Percentiles rank a stretch among this genome's conserved stretches.
These are phyloP conservation scores for Fusarium proliferatum DNA, from an alignment of 2,329 filamentous ascomycete species.

Conservation along the genomic window DNA sequence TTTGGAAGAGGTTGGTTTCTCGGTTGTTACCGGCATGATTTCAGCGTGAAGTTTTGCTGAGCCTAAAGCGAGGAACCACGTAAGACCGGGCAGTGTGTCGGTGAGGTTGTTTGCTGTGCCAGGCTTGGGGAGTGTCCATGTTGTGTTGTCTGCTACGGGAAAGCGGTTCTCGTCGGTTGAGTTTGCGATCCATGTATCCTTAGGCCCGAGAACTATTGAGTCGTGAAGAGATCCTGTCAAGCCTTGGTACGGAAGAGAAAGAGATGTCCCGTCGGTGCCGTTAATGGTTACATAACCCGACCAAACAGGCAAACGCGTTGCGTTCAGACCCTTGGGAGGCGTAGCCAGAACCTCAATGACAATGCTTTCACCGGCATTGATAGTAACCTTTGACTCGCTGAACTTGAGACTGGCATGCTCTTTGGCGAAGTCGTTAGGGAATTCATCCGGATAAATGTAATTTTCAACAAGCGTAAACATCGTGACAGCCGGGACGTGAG, in stretches of 20 bases:
- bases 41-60: conserved; percentile 57
- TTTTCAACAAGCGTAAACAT: conserved; percentile 60
- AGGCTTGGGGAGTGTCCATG: conserved; percentile 56
- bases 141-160: conserved; percentile 49
- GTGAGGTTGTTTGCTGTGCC: conserved; percentile 48
- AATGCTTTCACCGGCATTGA: conserved; percentile 56
- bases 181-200: conserved; percentile 46
- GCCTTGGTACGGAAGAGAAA: conserved; percentile 57
- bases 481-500: conserved; percentile 62
- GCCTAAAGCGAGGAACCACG: conserved; percentile 58
- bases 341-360: conserved; percentile 59
- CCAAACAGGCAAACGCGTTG: conserved; percentile 54
- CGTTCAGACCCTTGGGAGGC: conserved; percentile 52
- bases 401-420: conserved; percentile 58
- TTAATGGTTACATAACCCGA: conserved; percentile 57
- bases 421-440: conserved; percentile 59
- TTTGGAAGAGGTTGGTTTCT: conserved; percentile 39
- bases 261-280: conserved; percentile 51
- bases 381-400: conserved; percentile 55
- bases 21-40: conserved; percentile 52
- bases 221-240: conserved; percentile 51
- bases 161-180: conserved; percentile 48
- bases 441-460: conserved; percentile 52
- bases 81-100: conserved; percentile 53
- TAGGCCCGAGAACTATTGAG: conserved; percentile 37